These are phyloP conservation scores for Larix kaempferi DNA, from an alignment of 75 land plant genomes.

Conservation along the genomic window DNA sequence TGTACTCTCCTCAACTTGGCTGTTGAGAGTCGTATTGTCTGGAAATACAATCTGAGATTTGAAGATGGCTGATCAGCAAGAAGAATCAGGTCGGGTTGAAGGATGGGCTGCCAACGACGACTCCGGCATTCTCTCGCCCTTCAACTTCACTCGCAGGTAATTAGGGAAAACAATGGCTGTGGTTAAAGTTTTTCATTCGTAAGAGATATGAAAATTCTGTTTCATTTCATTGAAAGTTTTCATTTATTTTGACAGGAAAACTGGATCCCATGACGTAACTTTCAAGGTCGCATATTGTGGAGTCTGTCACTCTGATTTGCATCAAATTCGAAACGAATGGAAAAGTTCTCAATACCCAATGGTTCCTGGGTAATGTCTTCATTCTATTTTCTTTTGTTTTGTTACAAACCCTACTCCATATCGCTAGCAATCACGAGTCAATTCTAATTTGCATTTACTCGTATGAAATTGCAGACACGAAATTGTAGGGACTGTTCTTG, in stretches of 20 bases:
- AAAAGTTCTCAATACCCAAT: slow-evolving; percentile 18
- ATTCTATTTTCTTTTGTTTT: not conserved
- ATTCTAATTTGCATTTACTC: not conserved
- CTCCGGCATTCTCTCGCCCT: slow-evolving; percentile 34
- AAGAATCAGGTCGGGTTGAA: not conserved
- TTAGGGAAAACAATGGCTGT: too few species aligned
- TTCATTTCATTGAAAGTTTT: too few species aligned
- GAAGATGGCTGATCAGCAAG: too few species aligned
- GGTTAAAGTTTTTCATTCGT: too few species aligned
- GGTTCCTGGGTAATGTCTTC: slow-evolving; percentile 28
- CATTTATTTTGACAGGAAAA: slow-evolving; percentile 12
- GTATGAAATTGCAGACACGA: not conserved
- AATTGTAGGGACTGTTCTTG: slow-evolving; percentile 50
- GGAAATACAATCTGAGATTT: too few species aligned
- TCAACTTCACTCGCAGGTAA: slow-evolving; percentile 31
- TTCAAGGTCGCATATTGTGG: slow-evolving; percentile 41
- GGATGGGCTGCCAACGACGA: slow-evolving; percentile 35
- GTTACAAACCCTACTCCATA: not conserved
- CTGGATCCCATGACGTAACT: slow-evolving; percentile 24
- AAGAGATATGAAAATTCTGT: too few species aligned
- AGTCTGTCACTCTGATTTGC: slow-evolving; percentile 44
- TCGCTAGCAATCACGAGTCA: not conserved
- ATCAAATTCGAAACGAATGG: slow-evolving; percentile 29
- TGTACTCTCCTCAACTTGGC: too few species aligned
- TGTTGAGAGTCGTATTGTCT: too few species aligned